Base-by-base conservation (phyloP, 1,284 basidiomycete species). In the Cronartium quercuum region DNA sequence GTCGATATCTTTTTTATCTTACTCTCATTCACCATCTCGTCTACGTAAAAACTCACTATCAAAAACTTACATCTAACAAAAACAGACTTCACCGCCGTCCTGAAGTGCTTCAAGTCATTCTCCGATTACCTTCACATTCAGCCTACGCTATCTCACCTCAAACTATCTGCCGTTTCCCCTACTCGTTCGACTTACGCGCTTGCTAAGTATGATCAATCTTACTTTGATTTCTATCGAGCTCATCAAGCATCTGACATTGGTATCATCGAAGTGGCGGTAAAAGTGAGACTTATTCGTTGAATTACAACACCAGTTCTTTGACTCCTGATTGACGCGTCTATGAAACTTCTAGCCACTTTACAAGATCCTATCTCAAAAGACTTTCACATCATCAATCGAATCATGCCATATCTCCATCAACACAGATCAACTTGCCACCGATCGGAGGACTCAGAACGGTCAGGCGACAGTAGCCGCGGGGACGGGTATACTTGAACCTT, bases 131-230 rank as follows among this genome's bases (percentile, higher is more conserved):
- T 73, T 29, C 70, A 73, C 47, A 29, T 73, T 38, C 61, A 73
- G 41, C 37, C 70, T 3, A 37, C 41, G 2, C 61, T 42, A 12
- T 34, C 29, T 21, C n/a, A 63, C 41, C 41, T 73, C 10, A 73
- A 73, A 41, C 35, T 73, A 15, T 73, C 70, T 4, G 70, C 70
- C 24, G 70, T 73, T 63, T 73, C 70, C 6, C 62, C 63, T 29
- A 73, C 70, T 12, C 63, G 70, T 10, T 73, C 70, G 1, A 60
- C 70, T 40, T 66, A 65, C 60, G 70, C 70, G 7, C 37, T 73
- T n/a, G 63, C 60, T 61, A 34, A 34, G 6, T 63, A 65, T 40
- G 61, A 73, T 41, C 37, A 55, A 6, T 57, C 62, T 41, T 73
- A 62, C 51, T 73, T 73, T 40, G 63, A 73, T 18, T n/a, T 42